A percentile compares a stretch with the other conserved stretches of the same genome.
Evolutionary conservation across 2,329 filamentous ascomycete genomes (phyloP).

Genomic region (Lomentospora prolificans): DNA sequence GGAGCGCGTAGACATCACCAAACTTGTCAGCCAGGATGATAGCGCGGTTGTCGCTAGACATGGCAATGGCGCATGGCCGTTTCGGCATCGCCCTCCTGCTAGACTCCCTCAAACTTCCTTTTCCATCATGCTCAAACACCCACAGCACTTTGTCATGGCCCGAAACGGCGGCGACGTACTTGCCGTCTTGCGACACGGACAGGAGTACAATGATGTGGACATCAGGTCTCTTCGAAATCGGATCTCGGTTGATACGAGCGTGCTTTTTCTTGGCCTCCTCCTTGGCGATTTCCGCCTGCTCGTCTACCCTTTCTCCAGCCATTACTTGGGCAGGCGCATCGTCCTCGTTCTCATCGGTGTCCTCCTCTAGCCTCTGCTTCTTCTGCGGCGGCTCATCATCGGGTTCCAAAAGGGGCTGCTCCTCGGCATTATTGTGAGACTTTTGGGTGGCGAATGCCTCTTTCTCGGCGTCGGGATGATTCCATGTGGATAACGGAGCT

Average conservation of each 20-base stretch:
- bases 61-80: slow-evolving; percentile 65
- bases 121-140: slow-evolving; percentile 60
- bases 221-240: slow-evolving; percentile 30
- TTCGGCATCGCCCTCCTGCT: slow-evolving; percentile 81
- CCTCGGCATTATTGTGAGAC: slow-evolving; percentile 13
- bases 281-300: slow-evolving; percentile 18
- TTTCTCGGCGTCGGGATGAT: slow-evolving; percentile 32
- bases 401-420: slow-evolving; percentile 20
- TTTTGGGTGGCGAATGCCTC: slow-evolving; percentile 10
- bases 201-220: slow-evolving; percentile 61
- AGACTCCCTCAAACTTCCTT: slow-evolving; percentile 53
- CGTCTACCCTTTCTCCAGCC: slow-evolving; percentile 14
- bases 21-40: slow-evolving; percentile 91
- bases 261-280: slow-evolving; percentile 26
- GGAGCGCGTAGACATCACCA: slow-evolving; percentile 86
- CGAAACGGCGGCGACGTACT: slow-evolving; percentile 67
- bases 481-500: slow-evolving; percentile 52
- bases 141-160: slow-evolving; percentile 87
- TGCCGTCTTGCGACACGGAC: slow-evolving; percentile 50
- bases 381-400: slow-evolving; percentile 28
- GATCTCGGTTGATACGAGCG: slow-evolving; percentile 16
- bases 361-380: slow-evolving; percentile 29
- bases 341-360: neutral
- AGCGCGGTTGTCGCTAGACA: slow-evolving; percentile 59
- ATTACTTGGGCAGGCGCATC: slow-evolving; percentile 11